Base-by-base conservation (phyloP, 1,284 basidiomycete genomes). In the Caloboletus firmus region DNA sequence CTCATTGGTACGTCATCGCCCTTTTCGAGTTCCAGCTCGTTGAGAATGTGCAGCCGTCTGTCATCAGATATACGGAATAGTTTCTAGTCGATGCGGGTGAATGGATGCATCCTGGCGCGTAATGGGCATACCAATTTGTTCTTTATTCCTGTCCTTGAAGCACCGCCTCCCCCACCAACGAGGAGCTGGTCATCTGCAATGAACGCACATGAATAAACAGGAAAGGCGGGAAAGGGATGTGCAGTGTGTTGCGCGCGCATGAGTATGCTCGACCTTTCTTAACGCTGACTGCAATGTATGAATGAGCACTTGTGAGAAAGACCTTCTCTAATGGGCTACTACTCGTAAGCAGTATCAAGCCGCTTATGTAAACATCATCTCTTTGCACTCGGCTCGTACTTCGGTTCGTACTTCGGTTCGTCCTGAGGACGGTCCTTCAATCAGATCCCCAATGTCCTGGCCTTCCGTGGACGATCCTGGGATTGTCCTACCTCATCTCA, bases 1-100 rank as follows among this genome's bases (percentile, higher is more conserved):
- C 93, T 95, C 91, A 95, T 97, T 12, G 95, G 94, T 9, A 89
- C 90, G 72, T 98, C 95, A 68, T 95, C 93, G 32, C 85, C 89
- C 47, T 74, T 81, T 52, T 83, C 86, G 11, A 98, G 79, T 62
- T 91, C 83, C 44, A 86, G 76, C 69, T 96, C 91, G 58, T 83
- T 72, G 12, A 86, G 63, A 2, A 85, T 74, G 42, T 83, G 75
- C 20, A 96, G 71, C 20, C 75, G 75, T 56, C 81, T 78, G 37
- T 85, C 80, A 44, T 79, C 74, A 13, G 78, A 79, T 32, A 93
- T 79, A 46, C 80, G 78, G 66, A 89, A 91, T n/a, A 94, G 70
- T 66, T 84, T 82, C 91, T 92, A 59, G 52, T 47, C 50, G 44
- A 50, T 40, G 36, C 60, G 40, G 51, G 64, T 45, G 48, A 49